These are phyloP conservation scores for Sanguinoderma infundibulare DNA, from an alignment of 1,284 basidiomycete species.

Conservation along the genomic window DNA sequence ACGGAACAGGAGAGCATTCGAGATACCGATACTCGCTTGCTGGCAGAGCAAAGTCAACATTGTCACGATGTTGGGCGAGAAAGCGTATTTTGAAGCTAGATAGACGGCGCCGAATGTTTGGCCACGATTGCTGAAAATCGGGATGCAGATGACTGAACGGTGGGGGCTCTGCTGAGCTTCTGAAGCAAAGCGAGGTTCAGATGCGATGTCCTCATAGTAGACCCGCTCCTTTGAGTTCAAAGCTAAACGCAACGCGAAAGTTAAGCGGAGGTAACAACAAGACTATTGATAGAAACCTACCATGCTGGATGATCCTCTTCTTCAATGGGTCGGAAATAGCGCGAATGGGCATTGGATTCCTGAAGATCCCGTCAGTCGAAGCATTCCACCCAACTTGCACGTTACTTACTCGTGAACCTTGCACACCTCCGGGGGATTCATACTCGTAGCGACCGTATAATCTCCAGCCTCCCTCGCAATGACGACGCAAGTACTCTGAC, in stretches of 20 bases:
- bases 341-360: slow-evolving; percentile 63
- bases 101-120: slow-evolving; percentile 58
- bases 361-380: slow-evolving; percentile 28
- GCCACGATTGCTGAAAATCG: slow-evolving; percentile 72
- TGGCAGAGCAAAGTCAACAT: slow-evolving; percentile 69
- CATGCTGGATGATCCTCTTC: slow-evolving; percentile 65
- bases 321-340: slow-evolving; percentile 63
- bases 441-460: slow-evolving; percentile 69
- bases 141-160: slow-evolving; percentile 67
- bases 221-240: slow-evolving; percentile 67
- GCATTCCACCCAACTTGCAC: not conserved
- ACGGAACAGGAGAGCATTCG: slow-evolving; percentile 73
- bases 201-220: slow-evolving; percentile 60
- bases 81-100: slow-evolving; percentile 64
- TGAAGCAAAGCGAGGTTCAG: slow-evolving; percentile 67
- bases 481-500: slow-evolving; percentile 68
- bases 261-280: not conserved
- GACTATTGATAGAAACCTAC: slow-evolving; percentile 35
- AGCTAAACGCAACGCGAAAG: slow-evolving; percentile 40
- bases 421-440: slow-evolving; percentile 60
- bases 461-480: slow-evolving; percentile 71
- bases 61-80: slow-evolving; percentile 62
- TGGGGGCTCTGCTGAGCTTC: slow-evolving; percentile 63
- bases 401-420: slow-evolving; percentile 66
- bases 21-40: slow-evolving; percentile 74